Evolutionary conservation across 1,284 basidiomycete species (phyloP).

Genomic region (Leucoagaricus sp.): DNA sequence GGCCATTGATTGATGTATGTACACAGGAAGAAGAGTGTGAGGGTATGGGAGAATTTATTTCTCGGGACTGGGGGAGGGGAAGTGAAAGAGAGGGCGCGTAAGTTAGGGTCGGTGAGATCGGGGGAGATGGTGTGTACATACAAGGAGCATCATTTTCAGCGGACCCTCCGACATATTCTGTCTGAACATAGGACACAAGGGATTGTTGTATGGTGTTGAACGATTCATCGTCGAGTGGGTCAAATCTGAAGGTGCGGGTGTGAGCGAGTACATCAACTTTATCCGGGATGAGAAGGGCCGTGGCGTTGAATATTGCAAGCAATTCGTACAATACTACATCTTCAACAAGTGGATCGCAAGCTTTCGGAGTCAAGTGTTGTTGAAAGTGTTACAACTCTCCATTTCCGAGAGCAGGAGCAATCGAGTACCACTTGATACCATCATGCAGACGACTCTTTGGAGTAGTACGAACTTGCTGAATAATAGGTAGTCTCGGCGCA

Average conservation of each 20-base stretch:
- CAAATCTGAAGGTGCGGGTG: slow-evolving; percentile 49
- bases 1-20: slow-evolving; percentile 87
- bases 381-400: too few relatives aligned
- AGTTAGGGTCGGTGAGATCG: slow-evolving; percentile 12
- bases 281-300: too few relatives aligned
- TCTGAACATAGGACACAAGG: slow-evolving; percentile 73
- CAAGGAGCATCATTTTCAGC: slow-evolving; percentile 77
- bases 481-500: too few relatives aligned
- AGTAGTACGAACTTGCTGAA: too few relatives aligned
- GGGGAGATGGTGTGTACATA: slow-evolving; percentile 40
- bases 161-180: slow-evolving; percentile 76
- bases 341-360: too few relatives aligned
- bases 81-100: slow-evolving; percentile 13
- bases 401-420: too few relatives aligned
- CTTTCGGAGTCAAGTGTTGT: too few relatives aligned
- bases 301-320: too few relatives aligned
- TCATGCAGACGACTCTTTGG: too few relatives aligned
- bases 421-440: too few relatives aligned
- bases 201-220: slow-evolving; percentile 72
- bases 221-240: slow-evolving; percentile 66
- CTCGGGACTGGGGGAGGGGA: slow-evolving; percentile 64
- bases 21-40: slow-evolving; percentile 92
- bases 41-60: slow-evolving; percentile 98
- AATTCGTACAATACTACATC: too few relatives aligned
- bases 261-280: slow-evolving; percentile 15